phyloP scores from a whole-genome alignment of 257 asterid genomes.

The Nicotiana obtusifolia region DNA sequence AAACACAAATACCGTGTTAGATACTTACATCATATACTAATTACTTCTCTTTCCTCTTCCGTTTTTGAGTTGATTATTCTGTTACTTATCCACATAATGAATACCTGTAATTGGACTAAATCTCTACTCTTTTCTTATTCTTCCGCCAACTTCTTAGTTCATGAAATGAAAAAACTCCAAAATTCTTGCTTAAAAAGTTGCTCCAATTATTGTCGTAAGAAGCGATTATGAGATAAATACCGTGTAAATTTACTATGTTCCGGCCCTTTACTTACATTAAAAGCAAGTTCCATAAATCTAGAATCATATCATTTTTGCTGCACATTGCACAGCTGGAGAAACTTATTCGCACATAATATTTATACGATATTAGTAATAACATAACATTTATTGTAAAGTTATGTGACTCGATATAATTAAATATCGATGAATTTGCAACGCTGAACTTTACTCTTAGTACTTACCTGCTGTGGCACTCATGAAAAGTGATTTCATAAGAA shows the following conservation, averaged over 20 bases:
- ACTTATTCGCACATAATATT: too few species aligned
- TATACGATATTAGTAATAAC: too few species aligned
- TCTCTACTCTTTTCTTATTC: not conserved
- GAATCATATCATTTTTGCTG: too few species aligned
- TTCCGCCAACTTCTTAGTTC: not conserved
- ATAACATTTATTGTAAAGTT: too few species aligned
- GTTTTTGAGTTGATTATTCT: not conserved
- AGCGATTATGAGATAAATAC: not conserved
- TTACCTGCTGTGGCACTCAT: too few species aligned
- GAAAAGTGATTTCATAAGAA: too few species aligned
- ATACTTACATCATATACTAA: too few species aligned
- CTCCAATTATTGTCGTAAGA: not conserved
- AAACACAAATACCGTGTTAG: not conserved
- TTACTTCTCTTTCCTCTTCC: not conserved
- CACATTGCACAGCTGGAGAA: too few species aligned
- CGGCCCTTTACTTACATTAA: not conserved
- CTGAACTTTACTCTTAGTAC: too few species aligned
- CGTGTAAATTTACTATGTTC: not conserved
- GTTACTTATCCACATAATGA: not conserved
- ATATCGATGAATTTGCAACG: too few species aligned
- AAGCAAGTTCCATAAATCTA: not conserved
- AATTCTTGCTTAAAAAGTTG: not conserved
- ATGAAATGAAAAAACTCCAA: not conserved
- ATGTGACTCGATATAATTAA: too few species aligned
- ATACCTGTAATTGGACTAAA: too few species aligned